Base-by-base conservation (phyloP, 805 yeast species). In the Wickerhamomyces chambardii region DNA sequence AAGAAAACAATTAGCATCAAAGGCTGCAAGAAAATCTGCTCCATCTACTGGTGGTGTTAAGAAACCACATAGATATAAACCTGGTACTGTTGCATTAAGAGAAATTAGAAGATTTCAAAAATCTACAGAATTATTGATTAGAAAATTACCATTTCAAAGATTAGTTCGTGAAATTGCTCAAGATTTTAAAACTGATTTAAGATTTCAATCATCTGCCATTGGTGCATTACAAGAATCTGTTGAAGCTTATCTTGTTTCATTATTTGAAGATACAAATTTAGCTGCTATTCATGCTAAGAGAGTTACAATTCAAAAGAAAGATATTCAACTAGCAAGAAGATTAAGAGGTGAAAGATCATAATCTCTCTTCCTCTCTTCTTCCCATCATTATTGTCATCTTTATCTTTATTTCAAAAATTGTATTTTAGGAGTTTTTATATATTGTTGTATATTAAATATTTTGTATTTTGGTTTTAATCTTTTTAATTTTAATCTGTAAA, bases 241-340 rank as follows among this genome's bases (percentile, higher is more conserved):
- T 44, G 98, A 90, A 74, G 97, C 97, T 57, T 92, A 87, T 76
- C 73, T 92, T 55, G 96, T 90, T 36, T 85, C 95, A 42, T 68
- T 90, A 57, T 92, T 90, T 53, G 97, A 90, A 73, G 97, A 92
- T 66, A 92, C 97, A 48, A 90, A 89, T 74, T 76, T 90, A 72
- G 92, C 97, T 71, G 97, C 97, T 47, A 85, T 87, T 51, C 98
- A 90, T 68, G 98, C 97, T 57, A 90, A 92, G 80, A 83, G 98
- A 71, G 97, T 90, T 53, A 90, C 98, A 47, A 86, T 90, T 59
- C 95, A 86, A 76, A 90, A 87, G 85, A 89, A 89, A 72, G 98
- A 90, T 66, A 85, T 90, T 63, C 95, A 89, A 62, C 75, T 90
- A 61, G 98, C 97, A 50, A 84, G 97, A 73, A 84, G 97, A 74